phyloP scores from a whole-genome alignment of 1,284 basidiomycete genomes.

The Laetiporus sulphureus region DNA sequence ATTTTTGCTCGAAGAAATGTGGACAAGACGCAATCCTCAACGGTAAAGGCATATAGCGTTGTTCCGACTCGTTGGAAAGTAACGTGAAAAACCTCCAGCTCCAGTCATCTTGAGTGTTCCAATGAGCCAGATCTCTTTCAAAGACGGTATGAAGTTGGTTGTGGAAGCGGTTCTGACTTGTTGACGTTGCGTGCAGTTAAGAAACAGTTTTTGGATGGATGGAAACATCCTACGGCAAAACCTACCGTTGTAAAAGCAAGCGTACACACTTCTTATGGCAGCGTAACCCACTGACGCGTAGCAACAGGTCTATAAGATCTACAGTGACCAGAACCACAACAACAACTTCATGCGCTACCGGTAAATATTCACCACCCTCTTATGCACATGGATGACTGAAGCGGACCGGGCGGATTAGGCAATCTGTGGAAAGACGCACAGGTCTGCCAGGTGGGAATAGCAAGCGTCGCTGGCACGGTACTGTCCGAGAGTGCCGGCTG shows the following conservation, averaged over 20 bases:
- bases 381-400: not conserved
- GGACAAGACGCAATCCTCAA: too few species aligned
- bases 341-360: conserved; percentile 18
- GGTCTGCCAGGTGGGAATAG: conserved; percentile 6
- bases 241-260: not conserved
- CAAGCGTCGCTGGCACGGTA: conserved; percentile 11
- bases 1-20: too few species aligned
- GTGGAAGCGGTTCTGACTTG: too few species aligned
- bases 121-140: too few species aligned
- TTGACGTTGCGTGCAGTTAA: too few species aligned
- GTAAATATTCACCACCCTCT: conserved; percentile 2
- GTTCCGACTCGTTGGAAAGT: too few species aligned
- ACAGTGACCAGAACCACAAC: conserved; percentile 6
- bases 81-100: too few species aligned
- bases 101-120: too few species aligned
- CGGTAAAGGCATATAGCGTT: too few species aligned
- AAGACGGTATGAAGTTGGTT: too few species aligned
- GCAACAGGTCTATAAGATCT: conserved; percentile 19
- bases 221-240: not conserved
- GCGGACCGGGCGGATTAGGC: conserved; percentile 3
- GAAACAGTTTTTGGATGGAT: not conserved
- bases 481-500: conserved; percentile 7
- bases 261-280: too few species aligned
- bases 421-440: conserved; percentile 7
- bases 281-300: too few species aligned